Base-by-base conservation (phyloP, 140 eudicot genomes). In the Anethum foeniculum region DNA sequence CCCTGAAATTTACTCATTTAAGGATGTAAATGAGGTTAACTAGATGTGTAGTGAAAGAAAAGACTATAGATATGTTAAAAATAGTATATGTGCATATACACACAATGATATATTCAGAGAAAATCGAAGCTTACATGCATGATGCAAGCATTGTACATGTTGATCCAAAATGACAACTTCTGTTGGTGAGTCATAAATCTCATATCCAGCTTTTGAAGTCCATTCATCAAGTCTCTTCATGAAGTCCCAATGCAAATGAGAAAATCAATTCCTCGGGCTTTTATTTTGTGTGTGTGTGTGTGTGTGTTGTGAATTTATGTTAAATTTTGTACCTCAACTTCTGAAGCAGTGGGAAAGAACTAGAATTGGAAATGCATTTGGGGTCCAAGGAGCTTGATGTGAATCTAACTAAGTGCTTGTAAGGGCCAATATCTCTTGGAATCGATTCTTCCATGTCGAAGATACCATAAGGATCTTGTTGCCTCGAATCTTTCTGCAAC, bases 131-230 rank as follows among this genome's bases (percentile, higher is more conserved):
- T 85, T 94, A 95, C 99, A 89, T 95, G 94, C 97, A 95, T 92
- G 80, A 92, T 88, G 79, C 97, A 92, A 71, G 97, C 97, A 82
- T 95, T 95, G 89, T 90, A 92, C 88, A 95, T 92, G 91, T 92
- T 95, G 88, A 95, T 92, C 99, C 99, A 95, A 82, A 95, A 95
- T 3, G 99, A 97, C 54, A 95, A 81, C 81, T 95, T 95, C 73
- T 95, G 99, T 28, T 89, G 93, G 60, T 88, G 80, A 58, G 86
- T 88, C 86, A 95, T 81, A 84, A 86, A 83, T 90, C 91, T 85
- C 83, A 95, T 86, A 80, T 95, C 99, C 91, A 95, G 95, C 85
- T 88, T 90, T 85, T 90, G 97, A 18, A 95, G 91, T 73, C 86
- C 90, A 64, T 89, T 89, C 89, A 92, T 78, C 77, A 90, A 86